Conservation (phyloP, 2,329 filamentous ascomycete species). For the Trichoderma oligosporum region DNA sequence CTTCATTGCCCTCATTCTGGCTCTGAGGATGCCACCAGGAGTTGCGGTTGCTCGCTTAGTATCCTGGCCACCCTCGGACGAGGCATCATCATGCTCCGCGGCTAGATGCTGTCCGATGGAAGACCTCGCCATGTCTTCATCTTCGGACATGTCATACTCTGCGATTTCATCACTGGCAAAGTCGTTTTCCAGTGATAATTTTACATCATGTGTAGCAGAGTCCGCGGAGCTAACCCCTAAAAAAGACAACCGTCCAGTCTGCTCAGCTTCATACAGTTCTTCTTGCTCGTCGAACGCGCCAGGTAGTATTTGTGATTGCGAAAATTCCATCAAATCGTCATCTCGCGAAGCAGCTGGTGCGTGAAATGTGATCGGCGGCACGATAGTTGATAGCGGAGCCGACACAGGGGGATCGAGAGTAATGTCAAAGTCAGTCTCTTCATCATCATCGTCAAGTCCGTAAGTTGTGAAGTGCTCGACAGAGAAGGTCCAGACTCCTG, state of each 20-base stretch:
- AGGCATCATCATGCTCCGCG: conserved; percentile 65
- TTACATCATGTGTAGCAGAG: conserved; percentile 62
- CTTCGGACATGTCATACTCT: conserved; percentile 71
- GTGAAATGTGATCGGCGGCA: conserved; percentile 24
- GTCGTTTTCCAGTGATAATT: conserved; percentile 61
- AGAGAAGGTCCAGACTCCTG: conserved; percentile 83
- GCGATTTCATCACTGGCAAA: conserved; percentile 55
- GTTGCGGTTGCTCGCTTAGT: conserved; percentile 45
- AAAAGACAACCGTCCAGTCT: conserved; percentile 69
- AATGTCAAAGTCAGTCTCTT: conserved; percentile 57
- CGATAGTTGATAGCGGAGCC: conserved; percentile 17
- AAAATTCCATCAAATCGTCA: conserved; percentile 58
- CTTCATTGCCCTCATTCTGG: conserved; percentile 61
- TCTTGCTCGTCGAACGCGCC: conserved; percentile 72
- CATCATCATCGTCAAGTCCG: conserved; percentile 75
- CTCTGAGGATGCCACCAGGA: conserved; percentile 60
- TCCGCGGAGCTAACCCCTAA: conserved; percentile 88
- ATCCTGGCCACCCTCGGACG: conserved; percentile 50
- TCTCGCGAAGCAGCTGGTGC: conserved; percentile 27
- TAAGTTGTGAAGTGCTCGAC: conserved; percentile 99
- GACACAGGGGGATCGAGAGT: conserved; percentile 29
- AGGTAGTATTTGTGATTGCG: conserved; percentile 55
- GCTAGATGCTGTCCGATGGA: conserved; percentile 69
- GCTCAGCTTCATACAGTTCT: conserved; percentile 53
- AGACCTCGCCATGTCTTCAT: conserved; percentile 74